phyloP scores from a whole-genome alignment of 2,329 filamentous ascomycete genomes.

The Colletotrichum gigasporum region DNA sequence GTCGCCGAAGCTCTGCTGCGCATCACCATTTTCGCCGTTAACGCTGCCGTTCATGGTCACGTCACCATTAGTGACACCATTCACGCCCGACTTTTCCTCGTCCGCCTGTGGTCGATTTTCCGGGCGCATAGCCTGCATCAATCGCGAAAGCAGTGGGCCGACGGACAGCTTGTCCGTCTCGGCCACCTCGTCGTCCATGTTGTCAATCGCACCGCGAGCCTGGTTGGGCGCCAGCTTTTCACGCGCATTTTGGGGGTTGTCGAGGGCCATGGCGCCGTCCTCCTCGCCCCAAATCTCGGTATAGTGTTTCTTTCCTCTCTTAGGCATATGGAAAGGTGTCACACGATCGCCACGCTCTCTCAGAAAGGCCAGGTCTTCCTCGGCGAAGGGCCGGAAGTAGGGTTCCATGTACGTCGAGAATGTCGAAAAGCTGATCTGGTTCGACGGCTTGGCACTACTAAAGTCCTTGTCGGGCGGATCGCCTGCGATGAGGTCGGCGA shows the following conservation, averaged over 20 bases:
- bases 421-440: conserved; percentile 92
- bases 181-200: conserved; percentile 85
- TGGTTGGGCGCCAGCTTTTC: conserved; percentile 82
- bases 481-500: conserved; percentile 87
- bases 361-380: conserved; percentile 93
- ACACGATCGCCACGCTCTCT: conserved; percentile 88
- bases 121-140: conserved; percentile 83
- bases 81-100: conserved; percentile 66
- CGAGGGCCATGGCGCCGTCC: conserved; percentile 81
- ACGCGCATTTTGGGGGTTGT: conserved; percentile 67
- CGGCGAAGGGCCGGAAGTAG: conserved; percentile 87
- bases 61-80: conserved; percentile 64
- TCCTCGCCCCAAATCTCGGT: conserved; percentile 94
- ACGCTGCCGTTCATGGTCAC: conserved; percentile 59
- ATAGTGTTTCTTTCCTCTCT: conserved; percentile 86
- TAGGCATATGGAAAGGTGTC: conserved; percentile 85
- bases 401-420: conserved; percentile 94
- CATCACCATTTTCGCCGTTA: conserved; percentile 55
- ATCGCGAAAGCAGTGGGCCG: conserved; percentile 83
- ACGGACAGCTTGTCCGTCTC: conserved; percentile 91
- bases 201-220: conserved; percentile 84
- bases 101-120: conserved; percentile 67
- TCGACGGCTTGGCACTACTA: conserved; percentile 90
- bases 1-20: conserved; percentile 41
- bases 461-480: conserved; percentile 95